Percentiles rank a stretch among this genome's conserved stretches.
Conservation (phyloP, 2,329 filamentous ascomycete species). For the Cercospora canescens region DNA sequence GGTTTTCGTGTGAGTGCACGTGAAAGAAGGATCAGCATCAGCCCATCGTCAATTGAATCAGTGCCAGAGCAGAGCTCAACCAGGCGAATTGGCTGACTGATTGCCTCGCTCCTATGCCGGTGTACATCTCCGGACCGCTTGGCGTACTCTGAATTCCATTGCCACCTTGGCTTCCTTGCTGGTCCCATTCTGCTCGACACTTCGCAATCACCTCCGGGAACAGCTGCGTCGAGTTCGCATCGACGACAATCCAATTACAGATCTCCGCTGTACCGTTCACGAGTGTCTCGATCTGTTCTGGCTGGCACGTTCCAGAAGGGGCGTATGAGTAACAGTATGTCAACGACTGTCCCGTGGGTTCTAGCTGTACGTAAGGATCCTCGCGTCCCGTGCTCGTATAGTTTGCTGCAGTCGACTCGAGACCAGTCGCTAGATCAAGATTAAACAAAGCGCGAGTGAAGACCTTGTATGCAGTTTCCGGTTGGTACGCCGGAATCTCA, state of each 20-base stretch:
- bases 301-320: slow-evolving; percentile 21
- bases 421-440: slow-evolving; percentile 57
- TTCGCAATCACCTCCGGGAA: slow-evolving; percentile 19
- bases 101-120: background rate
- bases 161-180: background rate
- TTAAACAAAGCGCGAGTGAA: slow-evolving; percentile 55
- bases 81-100: background rate
- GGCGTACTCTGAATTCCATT: background rate
- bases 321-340: slow-evolving; percentile 23
- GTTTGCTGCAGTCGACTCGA: slow-evolving; percentile 38
- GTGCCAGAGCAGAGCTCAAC: background rate
- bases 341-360: slow-evolving; percentile 17
- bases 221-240: slow-evolving; percentile 23
- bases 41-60: background rate
- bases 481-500: slow-evolving; percentile 47
- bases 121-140: background rate
- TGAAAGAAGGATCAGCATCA: background rate
- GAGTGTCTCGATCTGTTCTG: slow-evolving; percentile 21
- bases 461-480: slow-evolving; percentile 55
- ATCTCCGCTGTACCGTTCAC: slow-evolving; percentile 21
- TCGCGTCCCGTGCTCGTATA: slow-evolving; percentile 44
- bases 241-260: slow-evolving; percentile 23
- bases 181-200: background rate
- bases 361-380: slow-evolving; percentile 1
- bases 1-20: background rate